Evolutionary conservation across 768 basidiomycete species (phyloP).

Genomic region (Pleurotus djamor): DNA sequence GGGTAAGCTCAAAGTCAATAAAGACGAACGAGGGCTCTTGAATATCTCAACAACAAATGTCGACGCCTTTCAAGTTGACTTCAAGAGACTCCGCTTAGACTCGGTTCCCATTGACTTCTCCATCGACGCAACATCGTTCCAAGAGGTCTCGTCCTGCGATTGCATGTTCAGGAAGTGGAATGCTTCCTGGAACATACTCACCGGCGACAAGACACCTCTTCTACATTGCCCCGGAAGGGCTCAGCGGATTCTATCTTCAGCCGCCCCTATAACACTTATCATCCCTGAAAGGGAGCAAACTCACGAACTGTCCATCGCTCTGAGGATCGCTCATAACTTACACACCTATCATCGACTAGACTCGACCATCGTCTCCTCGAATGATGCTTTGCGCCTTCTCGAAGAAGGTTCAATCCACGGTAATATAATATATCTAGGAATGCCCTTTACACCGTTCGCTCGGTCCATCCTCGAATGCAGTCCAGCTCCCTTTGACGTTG

Average conservation of each 20-base stretch:
- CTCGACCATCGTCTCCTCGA: slow-evolving; percentile 49
- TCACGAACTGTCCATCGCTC: slow-evolving; percentile 50
- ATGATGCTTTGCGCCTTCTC: slow-evolving; percentile 26
- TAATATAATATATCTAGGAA: slow-evolving; percentile 62
- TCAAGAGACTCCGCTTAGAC: not conserved
- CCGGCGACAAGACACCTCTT: not conserved
- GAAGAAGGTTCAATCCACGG: slow-evolving; percentile 26
- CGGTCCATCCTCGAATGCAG: slow-evolving; percentile 25
- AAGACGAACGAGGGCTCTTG: not conserved
- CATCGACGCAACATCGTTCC: not conserved
- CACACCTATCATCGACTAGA: slow-evolving; percentile 71
- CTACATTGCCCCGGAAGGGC: slow-evolving; percentile 49
- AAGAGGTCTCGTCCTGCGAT: not conserved
- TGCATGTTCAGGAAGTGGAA: not conserved
- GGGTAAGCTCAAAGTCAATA: not conserved
- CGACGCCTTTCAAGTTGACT: not conserved
- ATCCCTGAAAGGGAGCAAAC: slow-evolving; percentile 32
- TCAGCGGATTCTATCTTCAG: slow-evolving; percentile 60
- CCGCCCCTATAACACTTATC: slow-evolving; percentile 55
- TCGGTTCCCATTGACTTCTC: not conserved
- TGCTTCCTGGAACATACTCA: slow-evolving; percentile 10
- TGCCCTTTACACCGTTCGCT: slow-evolving; percentile 29
- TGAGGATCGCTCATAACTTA: slow-evolving; percentile 67
- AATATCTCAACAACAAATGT: not conserved
- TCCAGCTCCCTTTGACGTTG: slow-evolving; percentile 28